Conservation (phyloP, 306 rosid genomes). For the Citrullus colocynthis region DNA sequence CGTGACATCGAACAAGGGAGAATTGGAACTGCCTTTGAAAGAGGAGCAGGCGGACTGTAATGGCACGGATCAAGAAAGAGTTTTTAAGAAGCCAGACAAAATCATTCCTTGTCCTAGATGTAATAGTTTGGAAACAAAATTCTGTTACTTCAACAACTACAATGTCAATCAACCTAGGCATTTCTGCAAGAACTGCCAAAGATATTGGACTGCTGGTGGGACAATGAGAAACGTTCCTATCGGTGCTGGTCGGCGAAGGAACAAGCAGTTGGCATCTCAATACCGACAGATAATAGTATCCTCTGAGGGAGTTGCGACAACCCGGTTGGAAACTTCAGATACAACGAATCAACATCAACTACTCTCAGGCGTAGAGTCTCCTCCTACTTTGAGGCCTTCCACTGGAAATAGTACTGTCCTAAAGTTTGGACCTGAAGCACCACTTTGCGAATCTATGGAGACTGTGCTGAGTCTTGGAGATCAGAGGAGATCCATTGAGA, state of each 20-base stretch:
- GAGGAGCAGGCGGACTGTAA: slow-evolving; percentile 16
- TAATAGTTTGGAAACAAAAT: slow-evolving; percentile 56
- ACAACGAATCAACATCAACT: slow-evolving; percentile 20
- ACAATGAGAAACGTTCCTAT: slow-evolving; percentile 62
- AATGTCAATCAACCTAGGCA: slow-evolving; percentile 78
- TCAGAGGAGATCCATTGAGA: slow-evolving; percentile 17
- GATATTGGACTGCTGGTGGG: slow-evolving; percentile 88
- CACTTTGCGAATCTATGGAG: slow-evolving; percentile 37
- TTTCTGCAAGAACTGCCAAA: slow-evolving; percentile 69
- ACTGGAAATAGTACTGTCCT: slow-evolving; percentile 24
- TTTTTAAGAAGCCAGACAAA: slow-evolving; percentile 60
- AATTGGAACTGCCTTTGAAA: background rate
- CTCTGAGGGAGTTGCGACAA: slow-evolving; percentile 25
- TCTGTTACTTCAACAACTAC: slow-evolving; percentile 73
- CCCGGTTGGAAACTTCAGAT: slow-evolving; percentile 23
- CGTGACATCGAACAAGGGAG: slow-evolving; percentile 12
- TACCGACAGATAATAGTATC: slow-evolving; percentile 34
- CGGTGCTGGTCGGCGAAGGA: slow-evolving; percentile 65
- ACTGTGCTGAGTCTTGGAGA: slow-evolving; percentile 33
- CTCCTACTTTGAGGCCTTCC: slow-evolving; percentile 14
- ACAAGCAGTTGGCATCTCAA: slow-evolving; percentile 56
- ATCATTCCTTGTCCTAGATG: slow-evolving; percentile 68
- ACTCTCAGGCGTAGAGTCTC: slow-evolving; percentile 15
- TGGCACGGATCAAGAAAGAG: slow-evolving; percentile 29
- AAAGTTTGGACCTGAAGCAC: slow-evolving; percentile 44